Conservation (phyloP, 441 rosid genomes). For the Adansonia grandidieri region DNA sequence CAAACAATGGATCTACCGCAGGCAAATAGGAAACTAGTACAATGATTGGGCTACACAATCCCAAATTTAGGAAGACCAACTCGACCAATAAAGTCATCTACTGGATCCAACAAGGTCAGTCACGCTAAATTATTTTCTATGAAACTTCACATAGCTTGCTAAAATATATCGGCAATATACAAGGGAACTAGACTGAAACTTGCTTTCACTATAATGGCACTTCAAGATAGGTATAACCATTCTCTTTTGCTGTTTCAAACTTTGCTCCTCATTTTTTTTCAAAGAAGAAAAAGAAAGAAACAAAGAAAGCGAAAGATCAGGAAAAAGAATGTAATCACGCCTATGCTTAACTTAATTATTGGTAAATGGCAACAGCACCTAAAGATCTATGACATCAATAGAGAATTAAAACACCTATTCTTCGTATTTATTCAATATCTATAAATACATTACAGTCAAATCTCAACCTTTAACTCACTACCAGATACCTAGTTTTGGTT, state of each 20-base stretch:
- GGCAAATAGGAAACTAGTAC: background rate
- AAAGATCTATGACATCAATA: background rate
- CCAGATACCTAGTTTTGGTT: background rate
- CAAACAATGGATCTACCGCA: background rate
- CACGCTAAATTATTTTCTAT: background rate
- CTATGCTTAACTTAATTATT: background rate
- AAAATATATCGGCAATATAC: background rate
- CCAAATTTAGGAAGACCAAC: background rate
- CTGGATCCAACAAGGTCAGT: background rate
- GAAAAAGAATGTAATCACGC: background rate
- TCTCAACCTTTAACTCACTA: constrained; percentile 3
- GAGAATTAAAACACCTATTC: background rate
- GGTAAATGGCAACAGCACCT: background rate
- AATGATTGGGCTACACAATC: background rate
- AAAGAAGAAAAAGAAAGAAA: background rate
- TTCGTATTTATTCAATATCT: background rate
- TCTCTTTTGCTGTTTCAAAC: background rate
- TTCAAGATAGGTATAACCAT: background rate
- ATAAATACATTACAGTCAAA: background rate
- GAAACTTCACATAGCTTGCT: background rate
- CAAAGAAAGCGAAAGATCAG: background rate
- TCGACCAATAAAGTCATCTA: background rate
- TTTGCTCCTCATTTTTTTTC: background rate
- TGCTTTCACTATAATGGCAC: background rate
- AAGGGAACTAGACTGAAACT: background rate